Evolutionary conservation across 805 yeast species (phyloP), one percentile per base, ranked within the genome.

Genomic region (Yarrowia divulgata): DNA sequence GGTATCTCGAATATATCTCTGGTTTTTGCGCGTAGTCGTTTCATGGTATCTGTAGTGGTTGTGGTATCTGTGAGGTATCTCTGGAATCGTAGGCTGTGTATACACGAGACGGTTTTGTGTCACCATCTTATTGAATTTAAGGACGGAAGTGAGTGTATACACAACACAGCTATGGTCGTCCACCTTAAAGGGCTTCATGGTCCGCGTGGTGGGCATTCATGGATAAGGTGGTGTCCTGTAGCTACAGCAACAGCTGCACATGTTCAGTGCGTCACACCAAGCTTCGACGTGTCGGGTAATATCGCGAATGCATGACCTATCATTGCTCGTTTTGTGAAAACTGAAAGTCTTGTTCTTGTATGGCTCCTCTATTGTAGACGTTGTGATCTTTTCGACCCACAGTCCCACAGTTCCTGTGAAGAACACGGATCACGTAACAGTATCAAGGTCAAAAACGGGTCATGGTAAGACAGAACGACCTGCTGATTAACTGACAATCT

Each of bases 1-100:
- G 66, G 66, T 12, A 60, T 60, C 32, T 60, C 66, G 46, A 60
- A 60, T 23, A 60, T 60, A 34, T 60, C 52, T 45, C 35, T 58
- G 3, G 43, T 16, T 40, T 57, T 34, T 6, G 64, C 19, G 29
- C 18, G 48, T 4, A 55, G 5, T 32, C 66, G 66, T 35, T 60
- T 60, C 66, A 60, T 60, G 40, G 60, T 39, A 52, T 34, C 55
- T 32, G 40, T 49, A 32, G 39, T 34, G 13, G 7, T 12, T 4
- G 40, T 23, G 54, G 54, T 48, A 29, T 48, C 54, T 7, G 54
- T 1, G 18, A 16, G 32, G 39, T 18, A 32, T 13, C 19, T 14
- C 40, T 8, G 8, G 35, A 2, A 18, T 32, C 12, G 23, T 49
- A 23, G 37, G n/a, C 2, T 7, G 14, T 5, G 18, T 40, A 14